phyloP scores from a whole-genome alignment of 805 yeast species.

The Myxozyma nipponensis region DNA sequence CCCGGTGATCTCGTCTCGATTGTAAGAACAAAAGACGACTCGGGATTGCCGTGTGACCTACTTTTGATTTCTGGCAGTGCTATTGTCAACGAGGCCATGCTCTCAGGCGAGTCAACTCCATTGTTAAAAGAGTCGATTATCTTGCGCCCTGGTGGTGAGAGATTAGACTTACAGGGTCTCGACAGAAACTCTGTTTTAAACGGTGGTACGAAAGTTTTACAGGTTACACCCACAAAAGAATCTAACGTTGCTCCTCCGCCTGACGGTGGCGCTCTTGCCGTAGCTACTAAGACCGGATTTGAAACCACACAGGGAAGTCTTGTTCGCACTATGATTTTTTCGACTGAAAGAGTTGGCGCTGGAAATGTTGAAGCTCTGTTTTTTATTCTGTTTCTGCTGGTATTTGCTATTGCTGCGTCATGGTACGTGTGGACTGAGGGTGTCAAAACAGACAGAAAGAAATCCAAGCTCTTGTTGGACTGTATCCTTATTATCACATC shows the following conservation, averaged over 20 bases:
- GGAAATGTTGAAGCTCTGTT: conserved; percentile 92
- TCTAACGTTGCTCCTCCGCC: conserved; percentile 70
- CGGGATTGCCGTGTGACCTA: conserved; percentile 92
- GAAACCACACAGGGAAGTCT: conserved; percentile 97
- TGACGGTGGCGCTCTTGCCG: conserved; percentile 86
- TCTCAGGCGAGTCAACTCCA: conserved; percentile 98
- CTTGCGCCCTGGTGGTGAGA: conserved; percentile 70
- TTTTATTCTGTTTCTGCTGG: conserved; percentile 82
- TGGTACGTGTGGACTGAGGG: conserved; percentile 99
- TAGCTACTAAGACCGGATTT: conserved; percentile 92
- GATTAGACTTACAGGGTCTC: conserved; percentile 68
- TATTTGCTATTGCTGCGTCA: conserved; percentile 91
- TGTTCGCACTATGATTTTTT: conserved; percentile 95
- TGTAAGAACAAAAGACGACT: conserved; percentile 86
- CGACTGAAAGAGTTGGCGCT: conserved; percentile 93
- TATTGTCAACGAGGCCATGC: conserved; percentile 97
- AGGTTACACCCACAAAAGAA: conserved; percentile 45
- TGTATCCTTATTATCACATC: conserved; percentile 95
- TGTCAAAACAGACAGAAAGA: conserved; percentile 89
- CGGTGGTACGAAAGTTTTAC: conserved; percentile 96
- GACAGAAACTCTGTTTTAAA: conserved; percentile 86
- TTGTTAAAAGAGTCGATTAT: conserved; percentile 85
- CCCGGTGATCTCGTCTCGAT: conserved; percentile 71
- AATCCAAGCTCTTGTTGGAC: conserved; percentile 87
- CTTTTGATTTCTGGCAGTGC: conserved; percentile 83